Base-by-base conservation (phyloP, 306 rosid genomes). In the Inga laurina region DNA sequence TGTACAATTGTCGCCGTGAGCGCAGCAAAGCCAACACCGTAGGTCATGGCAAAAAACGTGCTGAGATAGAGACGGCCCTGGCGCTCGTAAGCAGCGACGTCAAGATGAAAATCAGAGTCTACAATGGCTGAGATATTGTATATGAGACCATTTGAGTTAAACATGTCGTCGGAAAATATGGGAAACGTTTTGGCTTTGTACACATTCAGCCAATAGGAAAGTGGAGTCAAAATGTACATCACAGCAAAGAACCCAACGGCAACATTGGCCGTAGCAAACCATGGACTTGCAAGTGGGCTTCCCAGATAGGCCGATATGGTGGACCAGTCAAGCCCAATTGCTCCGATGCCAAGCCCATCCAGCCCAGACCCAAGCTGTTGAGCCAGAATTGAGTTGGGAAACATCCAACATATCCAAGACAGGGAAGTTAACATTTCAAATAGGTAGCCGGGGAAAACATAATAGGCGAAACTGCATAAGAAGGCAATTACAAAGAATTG, bases 261-360 rank as follows among this genome's bases (percentile, higher is more conserved):
- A 1, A 95, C 94, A 32, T 95, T 95, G 45, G 97, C 98, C 0
- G 98, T 95, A 61, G 98, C 98, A 82, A 95, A 95, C 98, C 97
- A 95, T 83, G 98, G 98, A 76, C 98, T 95, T 0, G 97, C 97
- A 0, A 95, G 90, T 72, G 98, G 98, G 91, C 98, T 95, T 39
- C 98, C 98, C 0, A 95, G 93, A 84, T 95, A 95, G 43, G 98
- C 80, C 3, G 98, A 92, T 67, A 93, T 87, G 21, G 98, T 87
- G 49, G 98, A 93, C 98, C 98, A 95, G 80, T 95, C 98, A 0
- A 95, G 84, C 82, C 97, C 98, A 41, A 92, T 3, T 0, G 94
- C 85, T 0, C 88, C 96, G 0, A 95, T 76, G 0, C 98, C 98
- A 6, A 95, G 92, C 77, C 98, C 98, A 2, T 82, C 7, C 9